Conservation (phyloP, 2,329 filamentous ascomycete species). For the Neofusicoccum sp. region DNA sequence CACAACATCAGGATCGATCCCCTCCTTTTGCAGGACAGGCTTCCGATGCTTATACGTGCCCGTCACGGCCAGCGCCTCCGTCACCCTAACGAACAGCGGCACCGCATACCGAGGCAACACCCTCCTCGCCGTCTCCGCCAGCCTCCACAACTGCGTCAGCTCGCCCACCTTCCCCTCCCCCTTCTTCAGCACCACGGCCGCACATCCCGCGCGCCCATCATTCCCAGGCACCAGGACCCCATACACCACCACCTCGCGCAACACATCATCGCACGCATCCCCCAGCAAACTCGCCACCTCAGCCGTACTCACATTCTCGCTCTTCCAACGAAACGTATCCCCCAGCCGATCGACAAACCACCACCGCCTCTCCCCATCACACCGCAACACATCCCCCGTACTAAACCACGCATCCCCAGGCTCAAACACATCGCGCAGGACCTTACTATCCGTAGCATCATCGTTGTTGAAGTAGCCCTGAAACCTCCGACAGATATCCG, state of each 20-base stretch:
- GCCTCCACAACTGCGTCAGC: neutral
- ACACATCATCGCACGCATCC: constrained; percentile 28
- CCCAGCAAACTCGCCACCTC: constrained; percentile 46
- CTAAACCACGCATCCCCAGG: constrained; percentile 51
- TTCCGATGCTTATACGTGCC: constrained; percentile 84
- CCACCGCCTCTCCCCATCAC: constrained; percentile 46
- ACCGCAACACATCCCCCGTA: constrained; percentile 47
- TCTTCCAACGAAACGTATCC: constrained; percentile 52
- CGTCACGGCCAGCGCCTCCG: constrained; percentile 58
- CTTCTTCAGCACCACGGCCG: constrained; percentile 37
- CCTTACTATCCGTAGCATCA: constrained; percentile 61
- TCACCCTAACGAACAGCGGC: constrained; percentile 67
- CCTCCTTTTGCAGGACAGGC: constrained; percentile 64
- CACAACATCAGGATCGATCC: constrained; percentile 57
- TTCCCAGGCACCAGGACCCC: constrained; percentile 48
- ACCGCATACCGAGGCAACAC: constrained; percentile 72
- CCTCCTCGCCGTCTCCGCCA: constrained; percentile 48
- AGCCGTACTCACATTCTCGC: constrained; percentile 49
- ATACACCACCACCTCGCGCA: constrained; percentile 50
- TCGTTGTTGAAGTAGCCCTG: constrained; percentile 69
- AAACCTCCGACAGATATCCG: constrained; percentile 50
- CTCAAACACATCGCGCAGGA: constrained; percentile 46
- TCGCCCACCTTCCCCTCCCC: neutral
- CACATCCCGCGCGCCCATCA: constrained; percentile 54
- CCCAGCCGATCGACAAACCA: constrained; percentile 50